phyloP scores from a whole-genome alignment of 257 asterid species.

The Plantago major region DNA sequence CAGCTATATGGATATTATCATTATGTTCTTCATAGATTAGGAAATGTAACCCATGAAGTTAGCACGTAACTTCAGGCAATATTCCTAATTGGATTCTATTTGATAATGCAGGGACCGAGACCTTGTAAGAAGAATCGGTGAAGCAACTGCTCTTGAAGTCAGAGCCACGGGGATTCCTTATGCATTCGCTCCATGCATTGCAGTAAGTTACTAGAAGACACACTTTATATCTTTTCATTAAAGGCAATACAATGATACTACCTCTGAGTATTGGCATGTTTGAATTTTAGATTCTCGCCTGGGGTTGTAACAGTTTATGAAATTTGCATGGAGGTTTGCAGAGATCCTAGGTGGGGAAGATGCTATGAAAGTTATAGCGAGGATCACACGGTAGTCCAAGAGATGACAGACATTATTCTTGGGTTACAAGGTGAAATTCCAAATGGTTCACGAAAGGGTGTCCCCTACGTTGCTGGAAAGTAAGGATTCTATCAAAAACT shows the following conservation, averaged over 20 bases:
- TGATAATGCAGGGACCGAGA: slow-evolving; percentile 65
- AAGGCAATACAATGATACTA: not conserved
- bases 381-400: slow-evolving; percentile 73
- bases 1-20: not conserved
- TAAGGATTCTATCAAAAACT: slow-evolving; percentile 26
- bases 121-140: slow-evolving; percentile 67
- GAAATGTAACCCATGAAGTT: not conserved
- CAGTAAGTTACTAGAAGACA: slow-evolving; percentile 48
- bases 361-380: slow-evolving; percentile 93
- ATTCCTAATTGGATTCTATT: slow-evolving; percentile 13
- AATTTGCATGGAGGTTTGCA: slow-evolving; percentile 55
- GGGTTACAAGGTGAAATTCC: slow-evolving; percentile 91
- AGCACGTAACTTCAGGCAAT: not conserved
- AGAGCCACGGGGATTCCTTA: slow-evolving; percentile 93
- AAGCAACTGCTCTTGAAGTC: slow-evolving; percentile 79
- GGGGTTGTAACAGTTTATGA: slow-evolving; percentile 10
- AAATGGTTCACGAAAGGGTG: slow-evolving; percentile 61
- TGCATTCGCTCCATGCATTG: slow-evolving; percentile 89
- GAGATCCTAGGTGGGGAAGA: slow-evolving; percentile 99
- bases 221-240: slow-evolving; percentile 7
- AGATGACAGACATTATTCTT: slow-evolving; percentile 76
- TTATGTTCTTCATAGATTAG: not conserved
- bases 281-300: slow-evolving; percentile 1
- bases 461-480: slow-evolving; percentile 78
- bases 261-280: not conserved